Evolutionary conservation across 2,329 filamentous ascomycete genomes (phyloP).

Genomic region (Stachybotrys elegans): DNA sequence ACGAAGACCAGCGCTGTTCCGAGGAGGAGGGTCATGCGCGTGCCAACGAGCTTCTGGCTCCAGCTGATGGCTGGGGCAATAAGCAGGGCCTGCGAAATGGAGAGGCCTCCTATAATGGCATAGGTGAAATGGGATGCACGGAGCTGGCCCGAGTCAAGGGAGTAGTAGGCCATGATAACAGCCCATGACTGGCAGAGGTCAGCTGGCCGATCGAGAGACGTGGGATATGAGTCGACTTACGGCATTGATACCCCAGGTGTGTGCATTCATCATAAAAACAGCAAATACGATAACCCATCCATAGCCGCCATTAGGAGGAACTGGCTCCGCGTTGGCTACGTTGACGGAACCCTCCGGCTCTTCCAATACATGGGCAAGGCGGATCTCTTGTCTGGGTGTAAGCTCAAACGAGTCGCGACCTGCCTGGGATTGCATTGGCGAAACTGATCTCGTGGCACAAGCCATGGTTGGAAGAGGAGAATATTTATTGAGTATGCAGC

Average conservation of each 20-base stretch:
- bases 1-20: constrained; percentile 46
- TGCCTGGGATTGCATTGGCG: too few species aligned
- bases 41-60: constrained; percentile 22
- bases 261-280: constrained; percentile 27
- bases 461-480: too few species aligned
- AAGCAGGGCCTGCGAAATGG: constrained; percentile 11
- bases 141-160: constrained; percentile 16
- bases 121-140: constrained; percentile 1
- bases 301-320: constrained; percentile 46
- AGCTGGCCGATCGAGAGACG: background rate
- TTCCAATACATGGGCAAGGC: too few species aligned
- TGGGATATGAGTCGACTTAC: background rate
- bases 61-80: constrained; percentile 34
- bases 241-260: constrained; percentile 35
- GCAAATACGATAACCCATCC: constrained; percentile 30
- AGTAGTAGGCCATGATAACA: constrained; percentile 53
- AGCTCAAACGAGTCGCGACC: too few species aligned
- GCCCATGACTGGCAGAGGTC: constrained; percentile 34
- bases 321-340: background rate
- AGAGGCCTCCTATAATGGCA: constrained; percentile 2
- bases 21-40: constrained; percentile 37
- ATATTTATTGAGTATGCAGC: too few species aligned
- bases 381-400: too few species aligned
- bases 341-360: too few species aligned
- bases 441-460: too few species aligned